Base-by-base conservation (phyloP, 108 stramenopile genomes). In the Ochromonas danica region DNA sequence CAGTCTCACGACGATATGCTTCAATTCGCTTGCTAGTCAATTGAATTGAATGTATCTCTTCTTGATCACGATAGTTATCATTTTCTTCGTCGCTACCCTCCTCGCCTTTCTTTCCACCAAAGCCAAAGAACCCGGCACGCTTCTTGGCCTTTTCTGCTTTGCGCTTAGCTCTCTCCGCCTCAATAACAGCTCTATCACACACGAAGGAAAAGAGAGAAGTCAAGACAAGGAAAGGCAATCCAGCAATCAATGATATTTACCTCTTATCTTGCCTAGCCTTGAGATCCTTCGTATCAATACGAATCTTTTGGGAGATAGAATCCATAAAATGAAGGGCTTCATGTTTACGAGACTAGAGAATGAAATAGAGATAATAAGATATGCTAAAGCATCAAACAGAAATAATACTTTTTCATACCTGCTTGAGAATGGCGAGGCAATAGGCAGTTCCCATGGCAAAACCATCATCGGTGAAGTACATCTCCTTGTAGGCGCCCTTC, bases 381-480 rank as follows among this genome's bases (percentile, higher is more conserved):
- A 51, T 51, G 22, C 22, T 14, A 51, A 14, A 51, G 22, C 6
- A 51, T 14, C 22, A 51, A 51, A 14, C 6, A 51, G 6, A 51
- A 51, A 51, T 14, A n/a, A n/a, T n/a, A n/a, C n/a, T n/a, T n/a
- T 77, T 70, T 43, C 80, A 79, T 22, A 71, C 45, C 78, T 91
- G 90, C 63, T 80, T 77, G 14, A 89, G 42, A 65, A 86, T 77
- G 14, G 84, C 51, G 1, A 92, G 78, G 31, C 87, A 39, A 71
- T 89, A 92, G 22, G 89, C 87, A 31, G 89, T 71, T 27, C 91
- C 91, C 28, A 90, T 57, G 28, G 90, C 88, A 70, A 90, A 92
- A 28, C 91, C 91, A 84, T 92, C 91, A 78, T 92, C 90, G 6
- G 86, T 86, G 67, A 86, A 92, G 70, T 88, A 92, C 27, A 88